phyloP scores from a whole-genome alignment of 805 yeast genomes.

The Suhomyces pyralidae region DNA sequence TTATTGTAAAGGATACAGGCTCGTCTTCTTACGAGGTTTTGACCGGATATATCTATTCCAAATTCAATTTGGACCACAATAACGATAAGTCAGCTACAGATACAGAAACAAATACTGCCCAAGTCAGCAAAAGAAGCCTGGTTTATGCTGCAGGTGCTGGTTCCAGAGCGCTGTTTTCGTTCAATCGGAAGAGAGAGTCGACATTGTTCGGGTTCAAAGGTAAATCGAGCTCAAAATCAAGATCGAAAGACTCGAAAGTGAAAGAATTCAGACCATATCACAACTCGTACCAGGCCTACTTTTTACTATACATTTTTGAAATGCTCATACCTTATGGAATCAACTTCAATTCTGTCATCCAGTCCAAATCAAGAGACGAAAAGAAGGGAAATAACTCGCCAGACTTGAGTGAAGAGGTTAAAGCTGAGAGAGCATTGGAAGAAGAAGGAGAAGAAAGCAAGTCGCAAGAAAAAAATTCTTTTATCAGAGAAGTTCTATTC shows the following conservation, averaged over 20 bases:
- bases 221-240: slow-evolving; percentile 15
- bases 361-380: slow-evolving; percentile 7
- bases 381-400: slow-evolving; percentile 4
- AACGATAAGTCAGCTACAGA: slow-evolving; percentile 2
- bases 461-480: slow-evolving; percentile 17
- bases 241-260: slow-evolving; percentile 14
- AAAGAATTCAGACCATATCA: slow-evolving; percentile 26
- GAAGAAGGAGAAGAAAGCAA: slow-evolving; percentile 19
- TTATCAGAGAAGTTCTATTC: slow-evolving; percentile 28
- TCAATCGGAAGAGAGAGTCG: slow-evolving; percentile 21
- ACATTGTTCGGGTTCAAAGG: slow-evolving; percentile 26
- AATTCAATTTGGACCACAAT: slow-evolving; percentile 19
- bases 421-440: slow-evolving; percentile 10
- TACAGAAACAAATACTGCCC: background rate
- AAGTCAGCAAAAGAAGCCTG: background rate
- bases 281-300: slow-evolving; percentile 33
- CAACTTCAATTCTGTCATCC: slow-evolving; percentile 24
- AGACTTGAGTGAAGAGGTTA: slow-evolving; percentile 9
- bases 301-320: slow-evolving; percentile 30
- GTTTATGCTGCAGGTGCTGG: background rate
- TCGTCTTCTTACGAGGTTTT: slow-evolving; percentile 36
- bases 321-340: slow-evolving; percentile 35
- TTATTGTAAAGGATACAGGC: slow-evolving; percentile 36
- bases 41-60: slow-evolving; percentile 26
- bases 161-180: slow-evolving; percentile 1